Evolutionary conservation across 495 filamentous ascomycete genomes (phyloP).

Genomic region (Xylaria castorea): DNA sequence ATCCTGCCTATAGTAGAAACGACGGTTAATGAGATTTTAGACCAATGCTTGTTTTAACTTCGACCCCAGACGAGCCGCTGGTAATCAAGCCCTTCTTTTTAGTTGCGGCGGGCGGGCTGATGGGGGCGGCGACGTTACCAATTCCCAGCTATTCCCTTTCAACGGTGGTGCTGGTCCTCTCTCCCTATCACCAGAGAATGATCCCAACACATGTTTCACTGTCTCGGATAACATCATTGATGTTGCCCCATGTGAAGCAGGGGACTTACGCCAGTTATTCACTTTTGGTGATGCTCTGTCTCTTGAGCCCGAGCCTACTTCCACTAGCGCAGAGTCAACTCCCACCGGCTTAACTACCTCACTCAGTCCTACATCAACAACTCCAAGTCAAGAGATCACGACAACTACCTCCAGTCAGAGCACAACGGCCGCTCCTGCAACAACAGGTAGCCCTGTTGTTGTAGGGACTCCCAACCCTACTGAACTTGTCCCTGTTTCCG

Average conservation of each 20-base stretch:
- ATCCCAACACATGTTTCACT: constrained; percentile 51
- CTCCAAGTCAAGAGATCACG: constrained; percentile 11
- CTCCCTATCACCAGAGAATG: constrained; percentile 51
- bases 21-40: constrained; percentile 32
- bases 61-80: constrained; percentile 53
- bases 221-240: constrained; percentile 54
- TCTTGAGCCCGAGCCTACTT: constrained; percentile 16
- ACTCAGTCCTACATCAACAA: constrained; percentile 15
- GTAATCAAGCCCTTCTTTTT: constrained; percentile 59
- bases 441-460: constrained; percentile 16
- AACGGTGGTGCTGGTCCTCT: constrained; percentile 50
- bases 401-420: constrained; percentile 16
- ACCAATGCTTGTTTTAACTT: constrained; percentile 65
- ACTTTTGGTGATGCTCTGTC: constrained; percentile 47
- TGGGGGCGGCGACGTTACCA: constrained; percentile 56
- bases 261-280: constrained; percentile 53
- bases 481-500: constrained; percentile 55
- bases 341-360: constrained; percentile 25
- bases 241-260: constrained; percentile 50
- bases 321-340: constrained; percentile 12
- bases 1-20: background rate
- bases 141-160: constrained; percentile 58
- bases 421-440: constrained; percentile 20
- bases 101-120: constrained; percentile 64
- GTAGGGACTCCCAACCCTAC: constrained; percentile 52